phyloP scores from a whole-genome alignment of 148 eudicot species.

The Nepenthes mirabilis region DNA sequence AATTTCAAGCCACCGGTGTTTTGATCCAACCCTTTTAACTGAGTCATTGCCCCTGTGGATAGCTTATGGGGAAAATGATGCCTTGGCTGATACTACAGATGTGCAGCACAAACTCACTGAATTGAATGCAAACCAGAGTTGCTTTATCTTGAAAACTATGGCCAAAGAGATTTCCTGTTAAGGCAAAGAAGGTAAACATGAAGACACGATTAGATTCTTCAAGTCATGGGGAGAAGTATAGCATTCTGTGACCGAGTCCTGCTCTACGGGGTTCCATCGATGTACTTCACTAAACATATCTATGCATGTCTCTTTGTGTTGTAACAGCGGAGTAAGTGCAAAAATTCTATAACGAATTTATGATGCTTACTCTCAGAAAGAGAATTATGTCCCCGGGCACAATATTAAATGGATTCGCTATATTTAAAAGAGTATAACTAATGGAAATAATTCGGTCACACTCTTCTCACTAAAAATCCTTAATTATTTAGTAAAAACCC shows the following conservation, averaged over 20 bases:
- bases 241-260: conserved; percentile 16
- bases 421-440: too few relatives aligned
- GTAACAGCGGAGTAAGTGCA: too few relatives aligned
- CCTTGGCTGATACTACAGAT: conserved; percentile 66
- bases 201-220: conserved; percentile 55
- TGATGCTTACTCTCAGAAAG: too few relatives aligned
- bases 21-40: conserved; percentile 62
- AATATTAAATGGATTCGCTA: too few relatives aligned
- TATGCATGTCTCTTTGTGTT: too few relatives aligned
- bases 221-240: conserved; percentile 33
- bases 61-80: conserved; percentile 83
- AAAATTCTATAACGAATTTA: too few relatives aligned
- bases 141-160: conserved; percentile 75
- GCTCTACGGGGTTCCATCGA: background rate
- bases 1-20: conserved; percentile 56
- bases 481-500: too few relatives aligned
- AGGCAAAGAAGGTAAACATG: conserved; percentile 66
- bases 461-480: too few relatives aligned
- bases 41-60: conserved; percentile 81
- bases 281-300: background rate
- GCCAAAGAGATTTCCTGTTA: conserved; percentile 79
- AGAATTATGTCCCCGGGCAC: too few relatives aligned
- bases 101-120: conserved; percentile 68
- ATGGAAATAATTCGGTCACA: too few relatives aligned
- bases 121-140: conserved; percentile 49